A percentile compares a stretch with the other conserved stretches of the same genome.
Evolutionary conservation across 352 stramenopile genomes (phyloP).

Genomic region (Blastocystis sp.): DNA sequence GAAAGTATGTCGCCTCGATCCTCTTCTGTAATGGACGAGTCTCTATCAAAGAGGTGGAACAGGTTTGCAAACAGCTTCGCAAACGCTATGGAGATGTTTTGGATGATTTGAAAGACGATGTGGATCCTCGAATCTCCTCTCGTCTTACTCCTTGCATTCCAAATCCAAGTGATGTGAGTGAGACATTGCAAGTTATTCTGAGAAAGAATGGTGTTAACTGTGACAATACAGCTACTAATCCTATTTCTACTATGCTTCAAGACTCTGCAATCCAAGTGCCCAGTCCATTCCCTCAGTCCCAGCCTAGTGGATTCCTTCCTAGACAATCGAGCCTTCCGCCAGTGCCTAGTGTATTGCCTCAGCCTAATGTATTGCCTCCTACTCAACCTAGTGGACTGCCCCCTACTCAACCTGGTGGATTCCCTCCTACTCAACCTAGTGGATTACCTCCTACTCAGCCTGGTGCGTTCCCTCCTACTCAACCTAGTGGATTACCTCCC

Average conservation of each 20-base stretch:
- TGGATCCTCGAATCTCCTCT: slow-evolving; percentile 13
- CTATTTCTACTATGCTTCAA: background rate
- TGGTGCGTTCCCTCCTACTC: background rate
- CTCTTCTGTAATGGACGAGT: slow-evolving; percentile 25
- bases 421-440: background rate
- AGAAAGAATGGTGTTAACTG: background rate
- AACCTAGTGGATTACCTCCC: background rate
- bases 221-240: background rate
- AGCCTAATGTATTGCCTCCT: background rate
- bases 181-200: slow-evolving; percentile 26
- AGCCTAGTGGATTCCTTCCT: background rate
- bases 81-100: background rate
- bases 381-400: background rate
- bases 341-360: background rate
- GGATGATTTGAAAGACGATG: background rate
- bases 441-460: background rate
- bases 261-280: background rate
- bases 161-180: background rate
- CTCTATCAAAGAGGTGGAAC: background rate
- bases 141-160: slow-evolving; percentile 36
- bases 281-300: background rate
- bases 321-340: background rate
- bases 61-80: background rate
- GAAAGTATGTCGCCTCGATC: slow-evolving; percentile 31
- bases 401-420: background rate